A percentile compares a stretch with the other conserved stretches of the same genome.
These are phyloP conservation scores for Microdochium bolleyi DNA, from an alignment of 2,329 filamentous ascomycete species.

Conservation along the genomic window DNA sequence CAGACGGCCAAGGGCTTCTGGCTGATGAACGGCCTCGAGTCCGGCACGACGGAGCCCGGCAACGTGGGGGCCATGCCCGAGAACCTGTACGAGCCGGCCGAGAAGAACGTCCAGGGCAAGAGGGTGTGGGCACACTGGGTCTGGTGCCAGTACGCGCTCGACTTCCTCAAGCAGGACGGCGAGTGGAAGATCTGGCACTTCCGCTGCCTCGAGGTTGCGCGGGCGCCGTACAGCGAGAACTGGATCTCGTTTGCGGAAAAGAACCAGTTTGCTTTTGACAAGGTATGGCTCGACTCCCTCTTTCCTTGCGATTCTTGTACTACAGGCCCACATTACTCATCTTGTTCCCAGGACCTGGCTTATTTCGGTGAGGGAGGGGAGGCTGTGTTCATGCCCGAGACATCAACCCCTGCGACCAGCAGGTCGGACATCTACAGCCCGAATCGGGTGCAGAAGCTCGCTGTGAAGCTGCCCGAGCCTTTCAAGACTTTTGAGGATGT, in stretches of 20 bases:
- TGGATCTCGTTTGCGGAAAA: background rate
- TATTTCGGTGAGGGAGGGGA: background rate
- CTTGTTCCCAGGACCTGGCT: background rate
- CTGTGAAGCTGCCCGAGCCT: background rate
- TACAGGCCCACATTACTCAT: no score
- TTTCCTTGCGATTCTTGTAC: no score
- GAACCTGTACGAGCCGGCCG: conserved; percentile 1
- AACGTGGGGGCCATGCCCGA: background rate
- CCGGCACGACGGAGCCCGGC: background rate
- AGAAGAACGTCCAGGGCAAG: conserved; percentile 1
- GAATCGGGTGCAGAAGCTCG: background rate
- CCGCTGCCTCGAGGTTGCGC: conserved; percentile 1
- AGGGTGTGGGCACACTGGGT: conserved; percentile 2
- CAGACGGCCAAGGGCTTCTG: background rate
- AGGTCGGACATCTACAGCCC: conserved; percentile 1
- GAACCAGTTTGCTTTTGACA: background rate
- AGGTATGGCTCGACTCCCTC: background rate
- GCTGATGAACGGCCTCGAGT: background rate
- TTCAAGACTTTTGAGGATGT: conserved; percentile 1
- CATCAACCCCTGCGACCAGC: background rate
- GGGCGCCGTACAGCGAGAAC: background rate
- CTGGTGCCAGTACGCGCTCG: conserved; percentile 2
- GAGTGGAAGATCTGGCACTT: conserved; percentile 4
- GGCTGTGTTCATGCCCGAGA: background rate
- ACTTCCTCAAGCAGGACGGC: conserved; percentile 2